Conservation (phyloP, 208 protist species). For the Crithidia mellificae region DNA sequence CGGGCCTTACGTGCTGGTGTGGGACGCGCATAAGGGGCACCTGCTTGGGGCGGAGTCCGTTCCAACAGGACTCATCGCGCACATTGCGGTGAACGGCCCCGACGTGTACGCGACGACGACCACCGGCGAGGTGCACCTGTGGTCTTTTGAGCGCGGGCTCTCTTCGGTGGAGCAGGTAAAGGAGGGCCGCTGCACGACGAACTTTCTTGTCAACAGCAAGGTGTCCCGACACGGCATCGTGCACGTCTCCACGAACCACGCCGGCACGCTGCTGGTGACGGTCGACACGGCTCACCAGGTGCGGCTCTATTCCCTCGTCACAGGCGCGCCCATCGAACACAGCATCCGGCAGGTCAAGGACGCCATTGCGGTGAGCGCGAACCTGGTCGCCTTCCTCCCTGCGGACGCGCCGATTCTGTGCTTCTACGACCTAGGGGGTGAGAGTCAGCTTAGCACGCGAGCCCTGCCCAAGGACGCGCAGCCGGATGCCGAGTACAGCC, state of each 20-base stretch:
- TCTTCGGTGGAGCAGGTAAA: slow-evolving; percentile 54
- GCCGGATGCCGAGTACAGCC: slow-evolving; percentile 25
- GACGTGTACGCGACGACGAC: slow-evolving; percentile 58
- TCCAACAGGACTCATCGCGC: slow-evolving; percentile 50
- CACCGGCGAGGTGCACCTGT: slow-evolving; percentile 57
- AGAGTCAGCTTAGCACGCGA: slow-evolving; percentile 20
- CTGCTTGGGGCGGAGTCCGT: slow-evolving; percentile 56
- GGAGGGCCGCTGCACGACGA: slow-evolving; percentile 53
- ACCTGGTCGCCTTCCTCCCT: slow-evolving; percentile 43
- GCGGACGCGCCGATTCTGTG: slow-evolving; percentile 15
- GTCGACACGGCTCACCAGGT: slow-evolving; percentile 34
- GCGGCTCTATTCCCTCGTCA: slow-evolving; percentile 48
- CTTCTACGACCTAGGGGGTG: slow-evolving; percentile 20
- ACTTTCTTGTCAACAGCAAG: slow-evolving; percentile 63
- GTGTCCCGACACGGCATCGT: slow-evolving; percentile 51
- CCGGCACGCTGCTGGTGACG: slow-evolving; percentile 28
- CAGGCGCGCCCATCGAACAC: slow-evolving; percentile 32
- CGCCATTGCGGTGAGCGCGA: slow-evolving; percentile 38
- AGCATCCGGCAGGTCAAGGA: slow-evolving; percentile 24
- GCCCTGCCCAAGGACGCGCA: slow-evolving; percentile 35
- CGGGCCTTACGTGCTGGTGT: slow-evolving; percentile 50
- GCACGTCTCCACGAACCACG: slow-evolving; percentile 39
- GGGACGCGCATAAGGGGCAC: slow-evolving; percentile 53
- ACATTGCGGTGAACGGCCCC: slow-evolving; percentile 50
- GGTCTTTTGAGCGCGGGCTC: slow-evolving; percentile 48